Base-by-base conservation (phyloP, 306 rosid species). In the Pyrus pyrifolia region DNA sequence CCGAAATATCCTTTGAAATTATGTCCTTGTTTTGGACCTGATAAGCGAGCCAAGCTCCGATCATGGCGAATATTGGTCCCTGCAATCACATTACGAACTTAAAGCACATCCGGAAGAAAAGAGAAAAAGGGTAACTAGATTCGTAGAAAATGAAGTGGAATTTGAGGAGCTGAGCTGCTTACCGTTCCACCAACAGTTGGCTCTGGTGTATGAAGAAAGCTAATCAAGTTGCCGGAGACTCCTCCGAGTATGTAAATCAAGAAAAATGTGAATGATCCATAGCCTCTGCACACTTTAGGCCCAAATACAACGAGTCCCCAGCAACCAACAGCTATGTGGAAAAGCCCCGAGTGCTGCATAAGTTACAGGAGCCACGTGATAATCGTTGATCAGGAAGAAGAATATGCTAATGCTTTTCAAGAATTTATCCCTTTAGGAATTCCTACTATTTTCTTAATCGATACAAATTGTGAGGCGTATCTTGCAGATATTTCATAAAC, bases 171-270 rank as follows among this genome's bases (percentile, higher is more conserved):
- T 53, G 55, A 57, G 62, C 23, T 57, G 77, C 86, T 84, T 86
- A 95, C 96, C 7, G 97, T 90, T 44, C 98, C 97, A 49, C 97
- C 93, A 60, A 95, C 96, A 13, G 95, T 90, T 31, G 89, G 96
- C 70, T 89, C 91, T 15, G 95, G 84, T 68, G 97, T 92, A 74
- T 92, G 97, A 6, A 94, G 87, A 83, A 89, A 95, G 85, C 98
- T 92, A 59, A 85, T 84, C 82, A 92, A 70, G 79, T 95, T 95
- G 44, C 98, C 96, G 67, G 98, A 89, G 80, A 95, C 78, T 79
- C 98, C 97, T 73, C 97, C 98, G 19, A 95, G 78, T 57, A 90
- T 74, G 82, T 90, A 95, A 75, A 95, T 90, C 89, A 95, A 84
- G 85, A 89, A 70, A 81, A 90, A 95, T 29, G 93, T 89, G 70